Percentiles rank a stretch among this genome's conserved stretches.
Conservation (phyloP, 2,329 filamentous ascomycete genomes). For the Simplicillium sp. region DNA sequence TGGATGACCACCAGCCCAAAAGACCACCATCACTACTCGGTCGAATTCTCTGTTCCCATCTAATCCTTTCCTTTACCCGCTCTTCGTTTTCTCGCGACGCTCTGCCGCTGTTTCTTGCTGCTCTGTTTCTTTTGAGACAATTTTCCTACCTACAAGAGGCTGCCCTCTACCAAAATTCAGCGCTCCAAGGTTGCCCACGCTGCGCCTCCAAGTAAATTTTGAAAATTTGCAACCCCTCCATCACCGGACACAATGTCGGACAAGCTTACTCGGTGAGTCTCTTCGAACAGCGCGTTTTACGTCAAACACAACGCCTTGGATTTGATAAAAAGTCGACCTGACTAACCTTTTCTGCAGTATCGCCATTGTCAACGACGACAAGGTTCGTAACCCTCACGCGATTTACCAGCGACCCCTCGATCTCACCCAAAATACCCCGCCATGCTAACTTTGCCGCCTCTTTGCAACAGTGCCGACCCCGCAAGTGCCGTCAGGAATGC, state of each 20-base stretch:
- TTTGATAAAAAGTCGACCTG: background rate
- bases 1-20: conserved; percentile 24
- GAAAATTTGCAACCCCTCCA: conserved; percentile 9
- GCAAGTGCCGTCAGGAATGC: conserved; percentile 96
- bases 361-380: conserved; percentile 97
- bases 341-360: conserved; percentile 50
- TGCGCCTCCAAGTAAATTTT: conserved; percentile 1
- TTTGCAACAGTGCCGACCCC: conserved; percentile 22
- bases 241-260: conserved; percentile 61
- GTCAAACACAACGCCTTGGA: no score
- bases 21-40: conserved; percentile 3
- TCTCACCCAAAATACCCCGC: conserved; percentile 4
- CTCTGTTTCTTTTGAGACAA: background rate
- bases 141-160: background rate
- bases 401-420: conserved; percentile 12
- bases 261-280: conserved; percentile 81
- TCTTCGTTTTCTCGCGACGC: background rate
- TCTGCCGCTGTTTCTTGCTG: conserved; percentile 2
- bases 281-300: background rate
- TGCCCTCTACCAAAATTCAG: no score
- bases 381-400: conserved; percentile 47
- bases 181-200: no score
- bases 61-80: background rate
- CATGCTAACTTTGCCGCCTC: conserved; percentile 10
- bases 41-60: conserved; percentile 2